These are phyloP conservation scores for Sclerotinia subarctica DNA, from an alignment of 2,329 filamentous ascomycete genomes.

Conservation along the genomic window DNA sequence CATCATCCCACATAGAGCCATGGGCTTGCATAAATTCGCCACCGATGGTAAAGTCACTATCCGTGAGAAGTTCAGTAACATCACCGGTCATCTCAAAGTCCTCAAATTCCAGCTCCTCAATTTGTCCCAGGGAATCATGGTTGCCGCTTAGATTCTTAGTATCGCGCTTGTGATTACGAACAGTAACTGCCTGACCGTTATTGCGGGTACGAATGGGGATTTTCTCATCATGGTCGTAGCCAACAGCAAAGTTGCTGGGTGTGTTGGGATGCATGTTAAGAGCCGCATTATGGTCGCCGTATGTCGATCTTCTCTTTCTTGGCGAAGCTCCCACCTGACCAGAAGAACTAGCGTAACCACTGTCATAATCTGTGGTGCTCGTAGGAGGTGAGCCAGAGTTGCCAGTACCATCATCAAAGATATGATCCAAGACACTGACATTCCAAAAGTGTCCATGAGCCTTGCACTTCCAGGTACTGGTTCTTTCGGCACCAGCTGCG, in stretches of 20 bases:
- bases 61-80: neutral
- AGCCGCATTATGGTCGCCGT: neutral
- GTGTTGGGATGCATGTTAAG: neutral
- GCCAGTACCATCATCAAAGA: neutral
- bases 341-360: neutral
- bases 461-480: slow-evolving; percentile 3
- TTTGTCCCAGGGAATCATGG: neutral
- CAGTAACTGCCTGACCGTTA: neutral
- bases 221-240: neutral
- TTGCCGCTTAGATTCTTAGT: neutral
- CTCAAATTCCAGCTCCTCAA: neutral
- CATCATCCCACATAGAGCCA: neutral
- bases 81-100: neutral
- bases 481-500: no score
- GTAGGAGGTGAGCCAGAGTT: neutral
- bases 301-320: neutral
- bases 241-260: neutral
- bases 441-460: slow-evolving; percentile 2
- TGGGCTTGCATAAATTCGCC: neutral
- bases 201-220: neutral
- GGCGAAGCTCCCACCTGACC: neutral
- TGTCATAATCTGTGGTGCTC: neutral
- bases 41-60: neutral
- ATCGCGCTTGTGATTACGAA: neutral
- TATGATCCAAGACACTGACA: neutral